phyloP scores from a whole-genome alignment of 805 yeast genomes.

The Grigorovia jiainica region DNA sequence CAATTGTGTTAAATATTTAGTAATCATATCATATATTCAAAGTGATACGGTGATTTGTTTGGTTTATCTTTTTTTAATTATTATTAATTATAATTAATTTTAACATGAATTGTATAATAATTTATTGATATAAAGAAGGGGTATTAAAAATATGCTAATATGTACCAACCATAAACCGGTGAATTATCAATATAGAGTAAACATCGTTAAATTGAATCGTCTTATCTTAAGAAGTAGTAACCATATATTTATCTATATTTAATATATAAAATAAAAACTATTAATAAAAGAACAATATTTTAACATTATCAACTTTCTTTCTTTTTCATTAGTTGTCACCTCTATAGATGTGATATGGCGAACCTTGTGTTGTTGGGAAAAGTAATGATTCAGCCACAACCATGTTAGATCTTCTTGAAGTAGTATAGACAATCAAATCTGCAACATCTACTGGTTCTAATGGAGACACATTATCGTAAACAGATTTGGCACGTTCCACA shows the following conservation, averaged over 20 bases:
- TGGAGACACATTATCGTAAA: slow-evolving; percentile 48
- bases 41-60: background rate
- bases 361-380: slow-evolving; percentile 80
- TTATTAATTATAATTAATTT: background rate
- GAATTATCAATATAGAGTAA: no score
- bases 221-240: no score
- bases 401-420: slow-evolving; percentile 48
- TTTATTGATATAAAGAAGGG: no score
- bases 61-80: background rate
- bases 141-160: no score
- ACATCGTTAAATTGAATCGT: no score
- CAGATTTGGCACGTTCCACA: slow-evolving; percentile 40
- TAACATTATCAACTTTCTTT: background rate
- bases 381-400: slow-evolving; percentile 69
- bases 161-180: no score
- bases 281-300: no score
- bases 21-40: slow-evolving; percentile 76
- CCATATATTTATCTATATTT: no score
- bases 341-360: slow-evolving; percentile 52
- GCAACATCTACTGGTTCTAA: slow-evolving; percentile 51
- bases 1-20: slow-evolving; percentile 77
- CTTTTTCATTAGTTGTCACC: background rate
- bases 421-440: slow-evolving; percentile 48
- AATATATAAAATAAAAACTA: no score
- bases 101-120: background rate